phyloP scores from a whole-genome alignment of 768 basidiomycete species.

The Boletus pseudopeckii region DNA sequence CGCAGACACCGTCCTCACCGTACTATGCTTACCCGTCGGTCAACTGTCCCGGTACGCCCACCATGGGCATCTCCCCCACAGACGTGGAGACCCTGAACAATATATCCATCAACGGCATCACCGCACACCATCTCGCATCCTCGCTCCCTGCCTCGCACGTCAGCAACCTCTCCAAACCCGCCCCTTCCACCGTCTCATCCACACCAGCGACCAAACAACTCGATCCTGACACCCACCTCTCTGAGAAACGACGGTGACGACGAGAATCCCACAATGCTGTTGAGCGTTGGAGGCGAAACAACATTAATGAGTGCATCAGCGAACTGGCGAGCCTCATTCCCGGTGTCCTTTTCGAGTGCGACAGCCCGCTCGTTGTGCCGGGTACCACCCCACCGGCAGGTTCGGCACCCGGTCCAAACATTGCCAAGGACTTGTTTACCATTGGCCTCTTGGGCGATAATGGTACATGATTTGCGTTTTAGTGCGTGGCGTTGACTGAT shows the following conservation, averaged over 20 bases:
- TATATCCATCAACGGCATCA: constrained; percentile 16
- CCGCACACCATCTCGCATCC: constrained; percentile 21
- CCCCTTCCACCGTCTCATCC: not conserved
- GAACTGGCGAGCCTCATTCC: constrained; percentile 89
- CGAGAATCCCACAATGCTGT: constrained; percentile 92
- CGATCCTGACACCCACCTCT: constrained; percentile 43
- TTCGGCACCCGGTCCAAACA: constrained; percentile 9
- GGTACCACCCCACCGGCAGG: constrained; percentile 9
- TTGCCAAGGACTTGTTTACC: constrained; percentile 21
- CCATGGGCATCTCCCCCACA: constrained; percentile 26
- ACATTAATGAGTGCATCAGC: constrained; percentile 93
- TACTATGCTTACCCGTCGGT: constrained; percentile 26
- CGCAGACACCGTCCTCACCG: constrained; percentile 29
- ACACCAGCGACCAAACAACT: constrained; percentile 4
- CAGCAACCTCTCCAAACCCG: constrained; percentile 13
- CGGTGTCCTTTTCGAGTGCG: constrained; percentile 73
- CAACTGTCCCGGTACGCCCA: constrained; percentile 14
- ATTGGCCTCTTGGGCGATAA: constrained; percentile 18
- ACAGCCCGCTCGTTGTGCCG: constrained; percentile 28
- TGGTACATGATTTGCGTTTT: constrained; percentile 10
- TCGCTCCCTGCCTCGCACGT: constrained; percentile 15
- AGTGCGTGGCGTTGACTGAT: not conserved
- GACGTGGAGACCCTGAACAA: constrained; percentile 23
- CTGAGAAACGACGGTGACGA: constrained; percentile 77
- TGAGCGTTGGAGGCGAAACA: constrained; percentile 81